These are phyloP conservation scores for Neurospora sp. DNA, from an alignment of 495 filamentous ascomycete genomes.

Conservation along the genomic window DNA sequence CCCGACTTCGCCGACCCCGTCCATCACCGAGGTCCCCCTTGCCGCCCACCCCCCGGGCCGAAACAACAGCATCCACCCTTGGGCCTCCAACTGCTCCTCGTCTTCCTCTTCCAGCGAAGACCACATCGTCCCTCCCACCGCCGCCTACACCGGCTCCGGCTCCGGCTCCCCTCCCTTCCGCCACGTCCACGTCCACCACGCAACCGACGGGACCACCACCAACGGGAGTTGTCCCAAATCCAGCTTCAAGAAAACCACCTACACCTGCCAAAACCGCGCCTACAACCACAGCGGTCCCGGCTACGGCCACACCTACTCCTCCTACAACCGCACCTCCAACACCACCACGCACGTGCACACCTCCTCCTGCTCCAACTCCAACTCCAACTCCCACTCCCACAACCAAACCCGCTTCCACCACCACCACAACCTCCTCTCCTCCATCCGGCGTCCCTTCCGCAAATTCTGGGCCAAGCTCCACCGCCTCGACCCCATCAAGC, in stretches of 20 bases:
- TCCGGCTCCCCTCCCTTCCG: not conserved
- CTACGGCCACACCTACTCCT: not conserved
- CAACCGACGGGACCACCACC: not conserved
- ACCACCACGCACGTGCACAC: not conserved
- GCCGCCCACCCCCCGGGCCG: constrained; percentile 3
- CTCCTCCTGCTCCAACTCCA: constrained; percentile 12
- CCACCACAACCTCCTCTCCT: not conserved
- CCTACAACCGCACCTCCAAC: not conserved
- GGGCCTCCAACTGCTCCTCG: constrained; percentile 8
- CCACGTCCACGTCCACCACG: not conserved
- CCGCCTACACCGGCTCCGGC: not conserved
- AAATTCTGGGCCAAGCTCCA: constrained; percentile 20
- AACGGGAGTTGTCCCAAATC: not conserved
- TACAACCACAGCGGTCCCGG: not conserved
- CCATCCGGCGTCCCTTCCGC: constrained; percentile 11
- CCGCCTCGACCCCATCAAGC: constrained; percentile 50
- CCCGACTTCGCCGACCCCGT: constrained; percentile 10
- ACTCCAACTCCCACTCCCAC: constrained; percentile 4
- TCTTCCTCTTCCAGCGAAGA: constrained; percentile 1
- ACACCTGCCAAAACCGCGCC: not conserved
- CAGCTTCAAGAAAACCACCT: not conserved
- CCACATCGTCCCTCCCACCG: not conserved
- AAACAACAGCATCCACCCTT: constrained; percentile 2
- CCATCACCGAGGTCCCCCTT: constrained; percentile 1
- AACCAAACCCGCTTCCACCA: not conserved